phyloP scores from a whole-genome alignment of 2,329 filamentous ascomycete species.

The Lanzia echinophila region DNA sequence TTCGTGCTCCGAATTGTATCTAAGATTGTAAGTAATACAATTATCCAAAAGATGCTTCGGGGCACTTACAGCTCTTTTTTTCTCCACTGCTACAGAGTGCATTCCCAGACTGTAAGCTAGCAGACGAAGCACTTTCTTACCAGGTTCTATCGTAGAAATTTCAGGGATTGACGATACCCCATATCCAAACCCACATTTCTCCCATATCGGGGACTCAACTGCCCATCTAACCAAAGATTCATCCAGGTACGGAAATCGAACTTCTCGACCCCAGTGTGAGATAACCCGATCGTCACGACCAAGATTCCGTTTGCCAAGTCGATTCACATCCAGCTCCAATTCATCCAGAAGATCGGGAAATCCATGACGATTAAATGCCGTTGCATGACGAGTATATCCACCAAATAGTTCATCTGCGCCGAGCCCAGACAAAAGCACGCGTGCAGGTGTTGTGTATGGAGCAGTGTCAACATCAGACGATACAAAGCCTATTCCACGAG shows the following conservation, averaged over 20 bases:
- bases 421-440: slow-evolving; percentile 83
- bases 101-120: slow-evolving; percentile 71
- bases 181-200: slow-evolving; percentile 77
- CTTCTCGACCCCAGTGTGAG: slow-evolving; percentile 82
- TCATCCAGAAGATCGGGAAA: slow-evolving; percentile 71
- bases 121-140: slow-evolving; percentile 74
- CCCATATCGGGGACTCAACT: slow-evolving; percentile 64
- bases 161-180: slow-evolving; percentile 22
- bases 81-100: slow-evolving; percentile 67
- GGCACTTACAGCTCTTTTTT: slow-evolving; percentile 74
- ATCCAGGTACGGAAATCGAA: slow-evolving; percentile 84
- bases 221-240: slow-evolving; percentile 81
- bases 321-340: slow-evolving; percentile 74
- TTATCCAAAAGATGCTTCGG: background rate
- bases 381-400: slow-evolving; percentile 79
- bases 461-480: slow-evolving; percentile 11
- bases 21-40: slow-evolving; percentile 27
- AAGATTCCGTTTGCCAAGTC: slow-evolving; percentile 88
- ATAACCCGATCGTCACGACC: slow-evolving; percentile 90
- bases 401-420: slow-evolving; percentile 96
- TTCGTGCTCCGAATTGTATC: slow-evolving; percentile 79
- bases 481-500: slow-evolving; percentile 55
- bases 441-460: slow-evolving; percentile 61
- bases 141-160: slow-evolving; percentile 54
- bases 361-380: slow-evolving; percentile 64